Evolutionary conservation across 352 stramenopile species (phyloP).

Genomic region (Phytophthora fragariaefolia): DNA sequence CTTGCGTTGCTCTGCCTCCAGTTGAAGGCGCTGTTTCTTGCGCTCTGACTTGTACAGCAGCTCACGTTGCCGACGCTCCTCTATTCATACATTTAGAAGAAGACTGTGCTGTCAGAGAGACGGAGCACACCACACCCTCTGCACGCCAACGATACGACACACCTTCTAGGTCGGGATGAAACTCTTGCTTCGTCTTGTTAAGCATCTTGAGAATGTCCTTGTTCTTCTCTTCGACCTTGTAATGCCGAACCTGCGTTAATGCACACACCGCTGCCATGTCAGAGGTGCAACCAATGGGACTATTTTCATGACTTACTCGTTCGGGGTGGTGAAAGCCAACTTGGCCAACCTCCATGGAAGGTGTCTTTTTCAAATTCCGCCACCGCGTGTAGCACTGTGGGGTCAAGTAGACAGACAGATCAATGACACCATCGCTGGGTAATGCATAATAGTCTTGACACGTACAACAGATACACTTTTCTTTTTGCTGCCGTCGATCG

Average conservation of each 20-base stretch:
- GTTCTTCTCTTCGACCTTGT: slow-evolving; percentile 83
- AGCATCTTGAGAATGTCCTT: slow-evolving; percentile 89
- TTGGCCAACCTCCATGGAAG: slow-evolving; percentile 92
- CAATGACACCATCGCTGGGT: neutral
- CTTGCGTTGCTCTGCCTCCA: slow-evolving; percentile 62
- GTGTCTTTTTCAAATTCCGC: slow-evolving; percentile 93
- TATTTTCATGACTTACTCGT: slow-evolving; percentile 51
- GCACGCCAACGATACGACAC: neutral
- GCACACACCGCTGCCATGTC: too few species aligned
- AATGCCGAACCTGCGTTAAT: slow-evolving; percentile 70
- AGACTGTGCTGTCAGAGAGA: slow-evolving; percentile 35
- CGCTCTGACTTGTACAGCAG: slow-evolving; percentile 74
- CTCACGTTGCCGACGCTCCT: slow-evolving; percentile 70
- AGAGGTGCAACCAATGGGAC: too few species aligned
- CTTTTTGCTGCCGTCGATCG: slow-evolving; percentile 94
- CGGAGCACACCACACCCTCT: neutral
- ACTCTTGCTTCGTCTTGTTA: slow-evolving; percentile 86
- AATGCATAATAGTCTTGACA: neutral
- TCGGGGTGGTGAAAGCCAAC: slow-evolving; percentile 86
- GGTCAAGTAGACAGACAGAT: neutral
- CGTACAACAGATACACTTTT: slow-evolving; percentile 86
- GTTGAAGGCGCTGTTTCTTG: slow-evolving; percentile 69
- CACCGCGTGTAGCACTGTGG: slow-evolving; percentile 92
- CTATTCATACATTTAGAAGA: slow-evolving; percentile 36
- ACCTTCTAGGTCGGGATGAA: slow-evolving; percentile 84